A percentile compares a stretch with the other conserved stretches of the same genome.
These are phyloP conservation scores for Ophiocordyceps camponoti-leonardi DNA, from an alignment of 2,329 filamentous ascomycete species.

Conservation along the genomic window DNA sequence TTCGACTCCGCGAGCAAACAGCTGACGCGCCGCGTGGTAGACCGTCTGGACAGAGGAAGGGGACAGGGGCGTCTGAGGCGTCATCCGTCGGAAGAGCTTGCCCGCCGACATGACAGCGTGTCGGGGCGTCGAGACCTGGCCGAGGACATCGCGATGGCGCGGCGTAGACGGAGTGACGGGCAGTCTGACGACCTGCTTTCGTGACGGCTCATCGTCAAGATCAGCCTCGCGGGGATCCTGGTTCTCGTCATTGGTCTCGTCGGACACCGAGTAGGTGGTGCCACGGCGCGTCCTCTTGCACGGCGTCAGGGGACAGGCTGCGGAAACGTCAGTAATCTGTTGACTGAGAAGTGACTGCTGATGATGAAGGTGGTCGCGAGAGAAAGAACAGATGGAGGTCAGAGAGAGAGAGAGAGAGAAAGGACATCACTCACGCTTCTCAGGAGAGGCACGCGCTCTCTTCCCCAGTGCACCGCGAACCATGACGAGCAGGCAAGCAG, in stretches of 20 bases:
- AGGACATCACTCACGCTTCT: slow-evolving; percentile 7
- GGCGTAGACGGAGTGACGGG: slow-evolving; percentile 57
- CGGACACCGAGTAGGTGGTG: slow-evolving; percentile 25
- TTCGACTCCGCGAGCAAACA: slow-evolving; percentile 67
- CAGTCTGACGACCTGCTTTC: slow-evolving; percentile 12
- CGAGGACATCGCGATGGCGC: slow-evolving; percentile 62
- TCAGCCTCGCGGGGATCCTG: slow-evolving; percentile 27
- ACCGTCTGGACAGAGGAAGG: slow-evolving; percentile 55
- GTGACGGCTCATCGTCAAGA: slow-evolving; percentile 18
- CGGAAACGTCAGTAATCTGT: not conserved
- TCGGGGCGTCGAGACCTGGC: slow-evolving; percentile 60
- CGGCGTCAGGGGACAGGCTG: slow-evolving; percentile 15
- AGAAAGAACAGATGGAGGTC: not conserved
- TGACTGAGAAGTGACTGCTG: not conserved
- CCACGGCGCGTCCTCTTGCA: slow-evolving; percentile 29
- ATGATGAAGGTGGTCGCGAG: not conserved
- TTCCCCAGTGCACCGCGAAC: slow-evolving; percentile 16
- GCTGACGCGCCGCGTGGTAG: slow-evolving; percentile 72
- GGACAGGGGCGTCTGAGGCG: slow-evolving; percentile 57
- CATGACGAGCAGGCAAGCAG: slow-evolving; percentile 8
- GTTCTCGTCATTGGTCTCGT: slow-evolving; percentile 42
- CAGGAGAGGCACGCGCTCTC: slow-evolving; percentile 13
- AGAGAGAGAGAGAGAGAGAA: not conserved
- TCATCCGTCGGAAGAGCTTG: slow-evolving; percentile 59
- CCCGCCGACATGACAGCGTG: slow-evolving; percentile 67